Conservation (phyloP, 257 asterid genomes). For the Solanum dulcamara region DNA sequence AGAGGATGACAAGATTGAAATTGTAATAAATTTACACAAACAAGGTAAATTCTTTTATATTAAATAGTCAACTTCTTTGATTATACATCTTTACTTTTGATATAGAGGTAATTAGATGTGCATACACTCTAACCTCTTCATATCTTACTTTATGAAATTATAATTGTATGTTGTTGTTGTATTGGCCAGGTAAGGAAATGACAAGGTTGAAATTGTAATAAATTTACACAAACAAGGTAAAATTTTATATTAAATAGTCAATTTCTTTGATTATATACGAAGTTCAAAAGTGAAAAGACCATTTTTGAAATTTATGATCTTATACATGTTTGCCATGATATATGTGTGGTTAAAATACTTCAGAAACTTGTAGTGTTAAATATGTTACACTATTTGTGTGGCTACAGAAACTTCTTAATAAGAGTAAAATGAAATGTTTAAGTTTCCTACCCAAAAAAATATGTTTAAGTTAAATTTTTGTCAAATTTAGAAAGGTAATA, state of each 20-base stretch:
- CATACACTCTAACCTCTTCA: too few species aligned
- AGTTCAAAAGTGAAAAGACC: background rate
- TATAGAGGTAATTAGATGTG: too few species aligned
- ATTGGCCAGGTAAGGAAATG: background rate
- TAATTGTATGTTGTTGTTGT: background rate
- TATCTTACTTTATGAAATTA: too few species aligned
- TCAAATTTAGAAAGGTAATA: background rate
- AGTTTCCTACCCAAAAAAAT: too few species aligned
- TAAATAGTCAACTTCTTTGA: too few species aligned
- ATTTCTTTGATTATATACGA: background rate
- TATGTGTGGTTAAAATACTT: background rate
- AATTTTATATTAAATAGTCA: background rate
- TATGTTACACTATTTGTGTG: background rate
- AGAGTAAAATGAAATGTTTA: background rate
- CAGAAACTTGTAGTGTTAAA: background rate
- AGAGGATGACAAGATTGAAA: too few species aligned
- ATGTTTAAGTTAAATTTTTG: background rate
- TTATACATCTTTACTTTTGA: too few species aligned
- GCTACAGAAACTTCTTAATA: background rate
- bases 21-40: too few species aligned
- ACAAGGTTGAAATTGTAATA: background rate
- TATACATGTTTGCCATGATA: background rate
- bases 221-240: background rate
- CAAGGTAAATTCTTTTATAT: too few species aligned
- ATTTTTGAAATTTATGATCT: background rate